These are phyloP conservation scores for Leptographium wingfieldii DNA, from an alignment of 2,329 filamentous ascomycete genomes.

Conservation along the genomic window DNA sequence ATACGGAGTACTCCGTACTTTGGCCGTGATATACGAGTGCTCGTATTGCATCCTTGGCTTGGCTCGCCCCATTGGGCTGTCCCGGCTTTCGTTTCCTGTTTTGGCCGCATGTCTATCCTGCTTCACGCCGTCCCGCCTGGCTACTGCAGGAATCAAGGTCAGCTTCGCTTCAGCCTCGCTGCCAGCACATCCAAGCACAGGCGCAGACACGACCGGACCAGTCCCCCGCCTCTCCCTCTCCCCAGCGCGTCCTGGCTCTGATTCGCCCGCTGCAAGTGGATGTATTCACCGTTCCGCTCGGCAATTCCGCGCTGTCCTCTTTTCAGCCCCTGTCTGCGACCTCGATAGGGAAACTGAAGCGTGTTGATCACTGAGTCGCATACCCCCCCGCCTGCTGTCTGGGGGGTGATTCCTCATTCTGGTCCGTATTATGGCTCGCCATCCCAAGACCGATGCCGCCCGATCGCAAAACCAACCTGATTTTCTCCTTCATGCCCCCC, in stretches of 20 bases:
- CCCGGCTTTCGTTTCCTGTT: not conserved
- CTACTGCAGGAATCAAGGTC: not conserved
- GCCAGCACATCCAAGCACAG: not conserved
- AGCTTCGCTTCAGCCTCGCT: not conserved
- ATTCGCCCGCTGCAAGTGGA: not conserved
- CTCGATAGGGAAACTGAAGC: not conserved
- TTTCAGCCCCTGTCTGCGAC: not conserved
- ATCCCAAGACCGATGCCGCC: not conserved
- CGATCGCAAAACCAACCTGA: not conserved
- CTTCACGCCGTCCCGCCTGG: not conserved
- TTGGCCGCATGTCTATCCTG: not conserved
- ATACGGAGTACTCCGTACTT: no score
- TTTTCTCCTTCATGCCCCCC: not conserved
- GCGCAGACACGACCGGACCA: not conserved
- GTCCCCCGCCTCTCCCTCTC: not conserved
- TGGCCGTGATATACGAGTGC: no score
- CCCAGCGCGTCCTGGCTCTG: not conserved
- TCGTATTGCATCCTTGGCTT: no score
- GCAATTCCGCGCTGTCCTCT: not conserved
- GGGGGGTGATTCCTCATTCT: not conserved
- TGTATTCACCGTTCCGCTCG: not conserved
- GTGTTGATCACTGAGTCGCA: not conserved
- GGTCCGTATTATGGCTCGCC: not conserved
- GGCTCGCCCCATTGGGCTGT: not conserved
- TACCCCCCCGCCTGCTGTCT: not conserved